phyloP scores from a whole-genome alignment of 2,329 filamentous ascomycete species.

The Alternaria tenuissima region DNA sequence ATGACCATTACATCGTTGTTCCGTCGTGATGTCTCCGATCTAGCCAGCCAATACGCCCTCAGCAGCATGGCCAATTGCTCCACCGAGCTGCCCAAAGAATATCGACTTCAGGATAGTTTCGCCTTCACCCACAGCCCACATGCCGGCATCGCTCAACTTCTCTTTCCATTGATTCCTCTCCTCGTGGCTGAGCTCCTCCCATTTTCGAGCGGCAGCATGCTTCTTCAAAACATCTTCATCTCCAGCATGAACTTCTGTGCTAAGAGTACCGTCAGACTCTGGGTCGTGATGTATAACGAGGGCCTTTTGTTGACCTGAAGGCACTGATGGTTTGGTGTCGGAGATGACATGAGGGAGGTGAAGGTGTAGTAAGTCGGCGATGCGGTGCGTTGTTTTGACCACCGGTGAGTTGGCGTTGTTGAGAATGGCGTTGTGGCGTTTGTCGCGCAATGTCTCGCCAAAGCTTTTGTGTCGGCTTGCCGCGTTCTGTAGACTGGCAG shows the following conservation, averaged over 20 bases:
- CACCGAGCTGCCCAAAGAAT: conserved; percentile 77
- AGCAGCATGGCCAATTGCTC: conserved; percentile 56
- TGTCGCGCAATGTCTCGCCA: conserved; percentile 38
- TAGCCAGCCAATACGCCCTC: conserved; percentile 41
- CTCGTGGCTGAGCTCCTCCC: conserved; percentile 72
- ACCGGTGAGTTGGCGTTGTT: conserved; percentile 39
- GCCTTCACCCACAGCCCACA: conserved; percentile 82
- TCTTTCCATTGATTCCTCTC: conserved; percentile 75
- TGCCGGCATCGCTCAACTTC: conserved; percentile 72
- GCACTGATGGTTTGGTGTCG: conserved; percentile 8
- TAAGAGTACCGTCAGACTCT: conserved; percentile 48
- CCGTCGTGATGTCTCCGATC: not conserved
- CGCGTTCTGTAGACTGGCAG: conserved; percentile 56
- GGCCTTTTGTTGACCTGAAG: conserved; percentile 44
- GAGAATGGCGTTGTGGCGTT: conserved; percentile 34
- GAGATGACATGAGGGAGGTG: conserved; percentile 28
- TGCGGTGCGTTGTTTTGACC: conserved; percentile 37
- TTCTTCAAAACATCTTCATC: conserved; percentile 46
- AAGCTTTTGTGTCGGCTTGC: conserved; percentile 39
- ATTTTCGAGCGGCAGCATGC: conserved; percentile 64
- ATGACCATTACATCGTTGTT: not conserved
- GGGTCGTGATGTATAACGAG: conserved; percentile 53
- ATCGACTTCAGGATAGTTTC: conserved; percentile 79
- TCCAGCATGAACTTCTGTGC: conserved; percentile 52
- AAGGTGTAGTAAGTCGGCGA: conserved; percentile 44